Evolutionary conservation across 805 yeast genomes (phyloP), one percentile per base, ranked within the genome.

Genomic region (Starmerella floris): DNA sequence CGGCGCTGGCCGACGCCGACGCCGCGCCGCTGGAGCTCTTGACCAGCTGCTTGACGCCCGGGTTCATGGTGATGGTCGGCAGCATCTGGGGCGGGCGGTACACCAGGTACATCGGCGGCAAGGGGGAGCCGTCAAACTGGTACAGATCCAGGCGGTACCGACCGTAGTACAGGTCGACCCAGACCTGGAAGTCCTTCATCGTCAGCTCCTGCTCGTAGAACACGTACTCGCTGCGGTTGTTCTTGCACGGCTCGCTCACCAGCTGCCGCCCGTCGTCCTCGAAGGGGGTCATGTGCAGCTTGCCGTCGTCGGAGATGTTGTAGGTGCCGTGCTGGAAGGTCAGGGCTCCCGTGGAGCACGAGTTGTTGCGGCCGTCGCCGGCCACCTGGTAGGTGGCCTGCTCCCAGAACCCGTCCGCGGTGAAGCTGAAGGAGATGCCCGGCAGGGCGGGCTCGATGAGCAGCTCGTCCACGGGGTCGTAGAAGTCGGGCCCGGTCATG

Each of bases 51-150:
- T 42, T 44, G 11, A 42, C 45, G 10, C 52, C 52, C 20, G 98
- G 98, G 62, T 87, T 88, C 69, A 91, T 65, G 0, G 96, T 87
- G 41, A 60, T 63, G 1, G 97, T 91, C 20, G 98, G 98, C 46
- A 91, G 73, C 98, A 91, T 91, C 73, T 81, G 70, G 9, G 98
- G 93, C 5, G 98, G 98, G 54, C 73, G 73, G 66, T 87, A 91
- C 2, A 93, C 95, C 60, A 91, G 70, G 62, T 84, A 91, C 55
- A 91, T 62, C 0, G 98, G 97, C 51, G 84, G 88, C 68, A 80
- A 62, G 35, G 76, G 76, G 16, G 82, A 61, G 16, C 96, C 96
- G 33, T 65, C 67, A 53, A 72, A 79, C 64, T 79, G 77, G 62
- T 72, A 79, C 46, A 91, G 65, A 48, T 77, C 77, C 44, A 91